phyloP scores from a whole-genome alignment of 495 filamentous ascomycete species.

The Penicillium ochrochloron region DNA sequence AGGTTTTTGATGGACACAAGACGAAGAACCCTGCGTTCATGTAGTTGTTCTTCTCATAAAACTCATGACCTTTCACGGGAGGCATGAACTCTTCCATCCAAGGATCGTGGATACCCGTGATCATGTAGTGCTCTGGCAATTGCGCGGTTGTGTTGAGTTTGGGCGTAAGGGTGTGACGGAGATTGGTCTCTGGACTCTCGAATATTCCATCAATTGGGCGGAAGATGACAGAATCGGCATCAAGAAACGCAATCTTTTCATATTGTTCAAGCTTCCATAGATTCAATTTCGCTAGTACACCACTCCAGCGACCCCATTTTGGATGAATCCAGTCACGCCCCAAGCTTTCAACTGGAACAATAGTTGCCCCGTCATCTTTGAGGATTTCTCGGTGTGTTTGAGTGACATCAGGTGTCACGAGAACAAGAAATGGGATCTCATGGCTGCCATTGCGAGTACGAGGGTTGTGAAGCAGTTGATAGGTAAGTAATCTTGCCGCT shows the following conservation, averaged over 20 bases:
- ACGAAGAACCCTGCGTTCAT: conserved; percentile 49
- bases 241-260: conserved; percentile 49
- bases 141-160: too few relatives aligned
- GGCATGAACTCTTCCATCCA: neutral
- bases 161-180: too few relatives aligned
- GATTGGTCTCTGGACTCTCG: conserved; percentile 3
- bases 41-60: conserved; percentile 23
- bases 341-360: conserved; percentile 37
- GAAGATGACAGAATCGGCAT: conserved; percentile 46
- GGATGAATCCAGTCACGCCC: too few relatives aligned
- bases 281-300: conserved; percentile 45
- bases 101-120: too few relatives aligned
- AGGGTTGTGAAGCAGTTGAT: conserved; percentile 50
- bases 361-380: conserved; percentile 37
- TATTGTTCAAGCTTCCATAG: conserved; percentile 45
- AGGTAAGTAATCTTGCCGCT: conserved; percentile 45
- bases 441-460: conserved; percentile 32
- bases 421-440: conserved; percentile 39
- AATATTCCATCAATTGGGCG: conserved; percentile 45
- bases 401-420: conserved; percentile 33
- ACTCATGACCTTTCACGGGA: neutral
- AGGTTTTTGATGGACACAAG: conserved; percentile 31
- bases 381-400: conserved; percentile 30
- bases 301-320: conserved; percentile 32
- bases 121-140: too few relatives aligned